phyloP scores from a whole-genome alignment of 352 stramenopile species.

The Phytophthora cactorum region DNA sequence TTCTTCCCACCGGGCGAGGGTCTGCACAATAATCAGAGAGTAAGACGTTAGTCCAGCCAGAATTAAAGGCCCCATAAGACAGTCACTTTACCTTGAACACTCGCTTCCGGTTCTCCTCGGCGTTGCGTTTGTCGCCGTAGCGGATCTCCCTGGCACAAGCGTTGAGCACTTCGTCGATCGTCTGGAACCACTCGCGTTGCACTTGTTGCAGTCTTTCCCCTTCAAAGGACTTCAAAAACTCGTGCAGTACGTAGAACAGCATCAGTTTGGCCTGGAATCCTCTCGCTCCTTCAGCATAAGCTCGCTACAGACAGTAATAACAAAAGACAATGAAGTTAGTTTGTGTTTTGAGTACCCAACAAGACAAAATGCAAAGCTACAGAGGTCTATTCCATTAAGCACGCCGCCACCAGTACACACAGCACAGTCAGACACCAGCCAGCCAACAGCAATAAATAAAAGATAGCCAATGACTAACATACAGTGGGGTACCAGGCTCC shows the following conservation, averaged over 20 bases:
- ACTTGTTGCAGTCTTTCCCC: slow-evolving; percentile 59
- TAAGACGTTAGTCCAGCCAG: not conserved
- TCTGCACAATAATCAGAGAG: slow-evolving; percentile 38
- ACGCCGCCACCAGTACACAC: slow-evolving; percentile 17
- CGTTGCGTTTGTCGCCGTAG: slow-evolving; percentile 67
- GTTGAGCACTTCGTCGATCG: slow-evolving; percentile 79
- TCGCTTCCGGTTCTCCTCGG: slow-evolving; percentile 72
- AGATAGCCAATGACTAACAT: not conserved
- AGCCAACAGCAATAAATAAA: slow-evolving; percentile 7
- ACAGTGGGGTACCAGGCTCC: not conserved
- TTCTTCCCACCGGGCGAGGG: slow-evolving; percentile 84
- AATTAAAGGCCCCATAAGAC: not conserved
- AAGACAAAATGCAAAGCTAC: slow-evolving; percentile 22
- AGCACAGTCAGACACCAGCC: slow-evolving; percentile 21
- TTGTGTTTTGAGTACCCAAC: not conserved
- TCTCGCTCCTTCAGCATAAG: slow-evolving; percentile 55
- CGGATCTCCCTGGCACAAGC: slow-evolving; percentile 73
- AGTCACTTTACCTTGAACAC: slow-evolving; percentile 68
- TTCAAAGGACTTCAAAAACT: slow-evolving; percentile 87
- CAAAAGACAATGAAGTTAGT: slow-evolving; percentile 27
- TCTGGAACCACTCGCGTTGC: slow-evolving; percentile 83
- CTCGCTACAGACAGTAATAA: slow-evolving; percentile 46
- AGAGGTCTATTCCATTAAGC: slow-evolving; percentile 43
- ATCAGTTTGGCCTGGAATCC: slow-evolving; percentile 86
- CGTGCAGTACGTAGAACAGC: slow-evolving; percentile 88